A percentile compares a stretch with the other conserved stretches of the same genome.
Evolutionary conservation across 2,329 filamentous ascomycete species (phyloP).

Genomic region (Capronia coronata): DNA sequence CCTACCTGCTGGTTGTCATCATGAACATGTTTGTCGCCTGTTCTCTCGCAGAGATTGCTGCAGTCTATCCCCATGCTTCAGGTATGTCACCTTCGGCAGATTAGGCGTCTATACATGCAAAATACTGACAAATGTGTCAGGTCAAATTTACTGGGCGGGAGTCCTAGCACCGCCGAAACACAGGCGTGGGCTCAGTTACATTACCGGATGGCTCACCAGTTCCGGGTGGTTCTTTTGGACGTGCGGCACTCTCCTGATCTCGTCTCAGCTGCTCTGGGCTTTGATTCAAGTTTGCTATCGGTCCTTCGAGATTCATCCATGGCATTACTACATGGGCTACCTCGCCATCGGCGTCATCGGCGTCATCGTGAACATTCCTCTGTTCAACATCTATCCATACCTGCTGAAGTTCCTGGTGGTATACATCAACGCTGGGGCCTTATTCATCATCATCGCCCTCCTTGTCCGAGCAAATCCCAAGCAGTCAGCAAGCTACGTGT

Average conservation of each 20-base stretch:
- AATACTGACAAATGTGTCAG: not conserved
- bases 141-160: conserved; percentile 6
- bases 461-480: conserved; percentile 22
- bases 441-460: conserved; percentile 28
- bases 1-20: conserved; percentile 10
- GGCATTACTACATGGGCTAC: conserved; percentile 28
- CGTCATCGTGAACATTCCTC: conserved; percentile 10
- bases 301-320: conserved; percentile 9
- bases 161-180: conserved; percentile 41
- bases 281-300: conserved; percentile 8
- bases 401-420: conserved; percentile 15
- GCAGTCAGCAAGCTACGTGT: conserved; percentile 14
- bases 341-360: conserved; percentile 4
- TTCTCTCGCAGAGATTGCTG: conserved; percentile 38
- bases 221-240: conserved; percentile 49
- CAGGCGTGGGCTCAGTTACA: conserved; percentile 42
- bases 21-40: not conserved
- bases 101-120: too few species aligned
- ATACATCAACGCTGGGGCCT: conserved; percentile 17
- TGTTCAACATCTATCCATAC: conserved; percentile 13
- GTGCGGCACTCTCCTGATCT: conserved; percentile 29
- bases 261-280: conserved; percentile 12
- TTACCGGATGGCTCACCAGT: conserved; percentile 49
- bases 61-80: conserved; percentile 46
- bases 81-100: too few species aligned